Base-by-base conservation (phyloP, 176 grass and related monocot genomes). In the Paspalum vaginatum region DNA sequence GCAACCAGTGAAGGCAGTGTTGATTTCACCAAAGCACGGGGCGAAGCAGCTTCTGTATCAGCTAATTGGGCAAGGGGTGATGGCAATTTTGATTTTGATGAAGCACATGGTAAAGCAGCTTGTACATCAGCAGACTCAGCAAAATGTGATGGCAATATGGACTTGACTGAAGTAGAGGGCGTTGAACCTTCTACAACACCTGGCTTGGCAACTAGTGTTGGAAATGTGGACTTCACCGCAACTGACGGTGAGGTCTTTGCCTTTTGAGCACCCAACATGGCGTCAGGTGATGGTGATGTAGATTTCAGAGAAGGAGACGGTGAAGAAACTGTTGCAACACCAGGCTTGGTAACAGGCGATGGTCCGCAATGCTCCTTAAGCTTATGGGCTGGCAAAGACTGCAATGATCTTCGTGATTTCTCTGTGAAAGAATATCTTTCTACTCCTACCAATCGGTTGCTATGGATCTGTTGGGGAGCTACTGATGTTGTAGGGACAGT, bases 341-440 rank as follows among this genome's bases (percentile, higher is more conserved):
- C 20, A 41, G 37, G 7, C 10, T 56, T 14, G 10, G 37, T 42
- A 74, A 56, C 11, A 56, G 17, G 17, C 1, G 41, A 58, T 1
- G 18, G 58, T 27, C 59, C 65, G 48, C n/a, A 39, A 57, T 20
- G 14, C 14, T 73, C 58, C 70, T 55, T 49, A 40, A 56, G 8
- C 18, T 37, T 56, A 65, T 44, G 65, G 20, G 13, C n/a, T 50
- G 77, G 22, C 10, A 39, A 80, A 49, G 69, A 80, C 12, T 74
- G 70, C 44, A 51, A 15, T 53, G 51, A 20, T 75, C 26, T 16
- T 15, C 4, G 70, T 11, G 77, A 67, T 11, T 9, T 61, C 8
- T 32, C 6, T 41, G 51, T 10, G 27, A 52, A 53, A 15, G 40
- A 42, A 42, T 42, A 6, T 3, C 59, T 74, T 58, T 11, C 24